Conservation (phyloP, 495 filamentous ascomycete genomes). For the Lepidopterella palustris region DNA sequence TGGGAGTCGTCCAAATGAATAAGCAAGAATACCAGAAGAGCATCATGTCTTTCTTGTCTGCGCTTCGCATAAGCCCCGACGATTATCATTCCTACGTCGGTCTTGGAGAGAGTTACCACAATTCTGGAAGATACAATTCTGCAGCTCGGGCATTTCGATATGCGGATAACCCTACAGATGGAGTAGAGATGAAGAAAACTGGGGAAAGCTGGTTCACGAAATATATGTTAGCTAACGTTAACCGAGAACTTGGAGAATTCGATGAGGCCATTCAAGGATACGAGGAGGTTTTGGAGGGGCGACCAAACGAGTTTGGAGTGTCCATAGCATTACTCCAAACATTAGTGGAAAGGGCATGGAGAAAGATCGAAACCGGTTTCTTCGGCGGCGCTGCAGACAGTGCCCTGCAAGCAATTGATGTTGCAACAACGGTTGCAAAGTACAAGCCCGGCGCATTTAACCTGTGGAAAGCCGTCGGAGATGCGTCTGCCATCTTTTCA, state of each 20-base stretch:
- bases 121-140: constrained; percentile 84
- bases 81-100: constrained; percentile 96
- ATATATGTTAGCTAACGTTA: constrained; percentile 95
- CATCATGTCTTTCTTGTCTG: constrained; percentile 83
- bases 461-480: constrained; percentile 89
- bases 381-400: constrained; percentile 71
- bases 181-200: constrained; percentile 39
- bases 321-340: constrained; percentile 81
- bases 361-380: constrained; percentile 69
- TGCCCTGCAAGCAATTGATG: constrained; percentile 52
- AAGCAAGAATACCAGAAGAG: constrained; percentile 83
- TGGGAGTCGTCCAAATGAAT: constrained; percentile 94
- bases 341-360: constrained; percentile 70
- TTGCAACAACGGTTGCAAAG: constrained; percentile 47
- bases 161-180: constrained; percentile 62
- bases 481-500: constrained; percentile 77
- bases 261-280: constrained; percentile 75
- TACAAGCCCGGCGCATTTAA: constrained; percentile 69
- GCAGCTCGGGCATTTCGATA: constrained; percentile 86
- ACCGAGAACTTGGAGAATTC: constrained; percentile 82
- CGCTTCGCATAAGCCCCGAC: constrained; percentile 71
- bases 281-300: constrained; percentile 56
- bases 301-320: constrained; percentile 75
- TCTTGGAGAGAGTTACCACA: constrained; percentile 90
- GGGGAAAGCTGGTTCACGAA: constrained; percentile 83